Percentiles rank a stretch among this genome's conserved stretches.
phyloP scores from a whole-genome alignment of 768 basidiomycete genomes.

The Myochromella boudieri region DNA sequence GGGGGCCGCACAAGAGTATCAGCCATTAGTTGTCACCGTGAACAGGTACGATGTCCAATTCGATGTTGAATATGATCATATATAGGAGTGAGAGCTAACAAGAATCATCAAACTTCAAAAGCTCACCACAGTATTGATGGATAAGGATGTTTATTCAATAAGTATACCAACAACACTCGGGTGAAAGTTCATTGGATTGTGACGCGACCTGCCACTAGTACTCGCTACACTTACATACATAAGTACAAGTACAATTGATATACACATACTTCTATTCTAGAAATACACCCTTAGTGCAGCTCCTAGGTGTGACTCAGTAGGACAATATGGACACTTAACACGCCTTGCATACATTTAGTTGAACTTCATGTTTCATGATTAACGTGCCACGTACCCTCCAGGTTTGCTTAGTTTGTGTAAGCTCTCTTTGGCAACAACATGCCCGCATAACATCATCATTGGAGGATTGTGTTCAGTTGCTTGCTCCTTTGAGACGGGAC shows the following conservation, averaged over 20 bases:
- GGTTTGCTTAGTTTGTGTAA: conserved; percentile 86
- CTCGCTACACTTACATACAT: no score
- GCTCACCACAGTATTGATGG: no score
- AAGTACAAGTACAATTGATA: conserved; percentile 1
- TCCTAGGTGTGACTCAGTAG: conserved; percentile 64
- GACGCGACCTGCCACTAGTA: no score
- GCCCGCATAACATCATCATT: conserved; percentile 97
- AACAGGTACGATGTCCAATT: not conserved
- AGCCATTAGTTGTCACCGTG: conserved; percentile 7
- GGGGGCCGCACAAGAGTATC: conserved; percentile 7
- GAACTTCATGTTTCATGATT: not conserved
- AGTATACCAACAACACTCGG: no score
- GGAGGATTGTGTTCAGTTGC: conserved; percentile 92
- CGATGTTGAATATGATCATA: no score
- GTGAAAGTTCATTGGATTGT: no score
- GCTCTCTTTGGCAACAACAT: conserved; percentile 93
- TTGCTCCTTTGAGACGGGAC: conserved; percentile 97
- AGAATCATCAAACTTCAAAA: no score
- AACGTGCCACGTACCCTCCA: conserved; percentile 48
- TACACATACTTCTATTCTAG: conserved; percentile 25
- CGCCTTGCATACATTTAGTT: conserved; percentile 47
- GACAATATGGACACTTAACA: conserved; percentile 97
- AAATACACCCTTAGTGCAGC: conserved; percentile 68
- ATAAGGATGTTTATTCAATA: no score
- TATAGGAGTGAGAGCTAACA: no score